Evolutionary conservation across 208 protist species (phyloP).

Genomic region (Novymonas esmeraldas): DNA sequence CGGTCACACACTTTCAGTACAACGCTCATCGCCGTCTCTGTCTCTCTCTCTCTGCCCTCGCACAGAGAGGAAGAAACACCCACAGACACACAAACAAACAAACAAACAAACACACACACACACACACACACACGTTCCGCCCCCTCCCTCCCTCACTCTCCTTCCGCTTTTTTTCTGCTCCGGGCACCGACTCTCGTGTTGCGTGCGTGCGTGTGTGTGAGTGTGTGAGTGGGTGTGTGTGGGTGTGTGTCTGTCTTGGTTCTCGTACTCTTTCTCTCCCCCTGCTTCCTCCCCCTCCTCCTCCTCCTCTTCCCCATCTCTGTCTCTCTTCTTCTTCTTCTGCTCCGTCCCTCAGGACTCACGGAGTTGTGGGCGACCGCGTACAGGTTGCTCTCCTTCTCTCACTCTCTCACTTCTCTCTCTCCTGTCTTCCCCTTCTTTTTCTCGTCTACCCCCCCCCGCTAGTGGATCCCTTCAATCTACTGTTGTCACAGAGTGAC

Average conservation of each 20-base stretch:
- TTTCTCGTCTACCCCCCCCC: no score
- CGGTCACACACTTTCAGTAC: no score
- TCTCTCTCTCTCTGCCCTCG: neutral
- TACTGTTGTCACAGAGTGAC: no score
- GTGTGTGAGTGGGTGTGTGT: neutral
- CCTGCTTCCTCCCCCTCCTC: neutral
- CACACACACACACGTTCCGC: neutral
- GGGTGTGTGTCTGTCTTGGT: neutral
- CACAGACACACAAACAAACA: neutral
- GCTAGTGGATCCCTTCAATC: no score
- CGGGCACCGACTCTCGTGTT: neutral
- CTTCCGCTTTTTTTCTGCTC: neutral
- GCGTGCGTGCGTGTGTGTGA: neutral
- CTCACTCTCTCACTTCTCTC: neutral
- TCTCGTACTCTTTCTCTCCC: neutral
- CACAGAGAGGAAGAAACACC: neutral
- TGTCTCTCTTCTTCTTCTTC: neutral
- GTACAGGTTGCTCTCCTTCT: neutral
- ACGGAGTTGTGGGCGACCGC: neutral
- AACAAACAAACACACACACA: neutral
- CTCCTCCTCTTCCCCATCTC: neutral
- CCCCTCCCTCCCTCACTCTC: neutral
- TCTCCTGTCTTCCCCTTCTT: neutral
- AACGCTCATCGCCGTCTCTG: neutral
- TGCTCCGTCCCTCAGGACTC: neutral